Evolutionary conservation across 2,329 filamentous ascomycete genomes (phyloP).

Genomic region (Colletotrichum tofieldiae): DNA sequence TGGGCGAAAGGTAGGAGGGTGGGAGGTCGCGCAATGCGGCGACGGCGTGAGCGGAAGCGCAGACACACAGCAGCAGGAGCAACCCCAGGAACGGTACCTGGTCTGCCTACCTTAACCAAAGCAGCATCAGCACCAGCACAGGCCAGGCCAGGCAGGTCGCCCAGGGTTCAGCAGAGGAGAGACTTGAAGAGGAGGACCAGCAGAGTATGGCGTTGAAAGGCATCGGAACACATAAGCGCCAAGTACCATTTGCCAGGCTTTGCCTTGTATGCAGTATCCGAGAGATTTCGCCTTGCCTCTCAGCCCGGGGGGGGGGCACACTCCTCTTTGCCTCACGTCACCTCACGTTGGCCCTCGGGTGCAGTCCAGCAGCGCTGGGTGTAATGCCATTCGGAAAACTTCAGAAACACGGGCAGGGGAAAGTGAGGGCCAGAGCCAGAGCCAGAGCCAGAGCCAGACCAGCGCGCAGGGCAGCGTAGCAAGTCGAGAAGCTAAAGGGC

Average conservation of each 20-base stretch:
- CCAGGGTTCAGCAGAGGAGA: neutral
- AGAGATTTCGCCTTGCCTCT: neutral
- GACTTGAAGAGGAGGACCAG: neutral
- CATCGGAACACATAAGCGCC: constrained; percentile 1
- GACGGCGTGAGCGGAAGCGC: constrained; percentile 39
- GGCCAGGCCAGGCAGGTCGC: neutral
- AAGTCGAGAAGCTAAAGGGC: constrained; percentile 10
- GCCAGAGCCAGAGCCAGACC: constrained; percentile 1
- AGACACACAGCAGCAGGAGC: constrained; percentile 9
- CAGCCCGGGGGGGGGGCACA: neutral
- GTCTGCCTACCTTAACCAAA: neutral
- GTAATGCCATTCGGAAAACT: neutral
- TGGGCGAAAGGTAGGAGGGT: constrained; percentile 29
- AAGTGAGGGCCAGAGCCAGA: neutral
- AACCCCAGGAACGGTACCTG: neutral
- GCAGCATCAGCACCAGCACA: constrained; percentile 11
- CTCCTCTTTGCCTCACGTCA: neutral
- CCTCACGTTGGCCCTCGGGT: neutral
- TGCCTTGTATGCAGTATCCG: neutral
- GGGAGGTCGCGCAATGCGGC: constrained; percentile 40
- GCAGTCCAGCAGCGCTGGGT: neutral
- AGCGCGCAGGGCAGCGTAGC: constrained; percentile 22
- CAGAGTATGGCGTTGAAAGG: constrained; percentile 3
- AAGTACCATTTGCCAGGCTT: neutral
- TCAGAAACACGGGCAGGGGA: constrained; percentile 1